phyloP scores from a whole-genome alignment of 305 asterid species.

The Solanum hybrid region DNA sequence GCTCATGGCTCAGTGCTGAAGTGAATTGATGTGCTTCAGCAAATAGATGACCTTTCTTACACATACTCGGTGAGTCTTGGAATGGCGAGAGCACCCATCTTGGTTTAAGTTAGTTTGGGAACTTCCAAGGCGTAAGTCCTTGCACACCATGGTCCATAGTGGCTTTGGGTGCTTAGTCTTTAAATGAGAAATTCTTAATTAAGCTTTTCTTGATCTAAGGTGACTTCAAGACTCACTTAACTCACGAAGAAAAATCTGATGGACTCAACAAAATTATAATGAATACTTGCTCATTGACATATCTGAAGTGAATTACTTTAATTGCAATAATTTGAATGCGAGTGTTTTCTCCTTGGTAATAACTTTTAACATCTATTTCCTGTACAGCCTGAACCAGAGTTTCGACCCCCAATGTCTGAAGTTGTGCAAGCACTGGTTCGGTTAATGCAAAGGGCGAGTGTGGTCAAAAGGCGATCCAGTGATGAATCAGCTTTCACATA shows the following conservation, averaged over 20 bases:
- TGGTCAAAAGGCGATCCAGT: slow-evolving; percentile 50
- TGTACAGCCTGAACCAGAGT: slow-evolving; percentile 94
- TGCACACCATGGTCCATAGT: background rate
- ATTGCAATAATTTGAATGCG: background rate
- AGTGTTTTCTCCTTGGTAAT: background rate
- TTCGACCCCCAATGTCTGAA: slow-evolving; percentile 97
- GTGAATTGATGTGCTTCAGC: background rate
- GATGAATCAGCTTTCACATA: slow-evolving; percentile 69
- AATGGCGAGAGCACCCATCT: background rate
- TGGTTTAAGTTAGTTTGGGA: background rate
- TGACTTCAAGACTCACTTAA: background rate
- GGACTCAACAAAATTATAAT: background rate
- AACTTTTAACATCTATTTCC: background rate
- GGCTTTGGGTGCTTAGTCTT: background rate
- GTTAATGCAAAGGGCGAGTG: slow-evolving; percentile 84
- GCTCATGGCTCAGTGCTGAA: background rate
- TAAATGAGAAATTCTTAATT: background rate
- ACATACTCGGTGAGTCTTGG: background rate
- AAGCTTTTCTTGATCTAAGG: background rate
- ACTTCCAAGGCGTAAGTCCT: background rate
- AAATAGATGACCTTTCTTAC: background rate
- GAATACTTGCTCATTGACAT: background rate
- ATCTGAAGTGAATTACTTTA: background rate
- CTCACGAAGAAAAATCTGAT: background rate
- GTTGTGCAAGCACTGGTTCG: slow-evolving; percentile 95